Evolutionary conservation across 2,329 filamentous ascomycete species (phyloP).

Genomic region (Alternaria dauci): DNA sequence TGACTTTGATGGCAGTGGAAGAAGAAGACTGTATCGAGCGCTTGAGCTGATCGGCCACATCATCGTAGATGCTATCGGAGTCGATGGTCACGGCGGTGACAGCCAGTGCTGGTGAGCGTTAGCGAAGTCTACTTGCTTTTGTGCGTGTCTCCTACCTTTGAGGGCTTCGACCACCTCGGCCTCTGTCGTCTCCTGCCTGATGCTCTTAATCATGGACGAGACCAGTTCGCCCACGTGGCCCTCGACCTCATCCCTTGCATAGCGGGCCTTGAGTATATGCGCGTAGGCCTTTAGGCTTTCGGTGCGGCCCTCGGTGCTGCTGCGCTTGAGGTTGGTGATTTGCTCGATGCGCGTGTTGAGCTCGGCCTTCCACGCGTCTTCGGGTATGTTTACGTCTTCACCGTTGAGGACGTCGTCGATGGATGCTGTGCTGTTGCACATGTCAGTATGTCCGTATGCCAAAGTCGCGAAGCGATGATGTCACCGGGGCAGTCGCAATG

Average conservation of each 20-base stretch:
- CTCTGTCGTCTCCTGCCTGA: conserved; percentile 72
- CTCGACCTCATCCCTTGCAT: conserved; percentile 69
- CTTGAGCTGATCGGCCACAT: conserved; percentile 66
- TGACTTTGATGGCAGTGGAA: conserved; percentile 69
- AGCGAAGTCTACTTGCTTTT: conserved; percentile 11
- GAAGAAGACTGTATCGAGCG: conserved; percentile 72
- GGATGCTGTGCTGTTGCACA: conserved; percentile 63
- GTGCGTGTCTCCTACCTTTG: conserved; percentile 57
- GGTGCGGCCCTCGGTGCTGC: conserved; percentile 75
- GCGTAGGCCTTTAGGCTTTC: conserved; percentile 68
- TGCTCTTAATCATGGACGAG: conserved; percentile 71
- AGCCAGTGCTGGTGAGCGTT: conserved; percentile 63
- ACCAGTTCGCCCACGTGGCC: conserved; percentile 68
- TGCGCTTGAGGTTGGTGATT: conserved; percentile 79
- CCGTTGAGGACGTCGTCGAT: conserved; percentile 68
- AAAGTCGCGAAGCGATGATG: conserved; percentile 33
- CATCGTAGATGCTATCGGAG: conserved; percentile 71
- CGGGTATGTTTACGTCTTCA: conserved; percentile 60
- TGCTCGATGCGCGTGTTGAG: conserved; percentile 73
- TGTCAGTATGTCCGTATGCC: conserved; percentile 34
- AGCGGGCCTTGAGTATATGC: conserved; percentile 73
- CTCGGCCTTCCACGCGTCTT: conserved; percentile 67
- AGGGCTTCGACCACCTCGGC: conserved; percentile 75
- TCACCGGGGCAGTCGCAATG: conserved; percentile 26
- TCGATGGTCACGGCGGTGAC: conserved; percentile 74